Percentiles rank a stretch among this genome's conserved stretches.
These are phyloP conservation scores for Platanus orientalis DNA, from an alignment of 164 flowering plant species.

Conservation along the genomic window DNA sequence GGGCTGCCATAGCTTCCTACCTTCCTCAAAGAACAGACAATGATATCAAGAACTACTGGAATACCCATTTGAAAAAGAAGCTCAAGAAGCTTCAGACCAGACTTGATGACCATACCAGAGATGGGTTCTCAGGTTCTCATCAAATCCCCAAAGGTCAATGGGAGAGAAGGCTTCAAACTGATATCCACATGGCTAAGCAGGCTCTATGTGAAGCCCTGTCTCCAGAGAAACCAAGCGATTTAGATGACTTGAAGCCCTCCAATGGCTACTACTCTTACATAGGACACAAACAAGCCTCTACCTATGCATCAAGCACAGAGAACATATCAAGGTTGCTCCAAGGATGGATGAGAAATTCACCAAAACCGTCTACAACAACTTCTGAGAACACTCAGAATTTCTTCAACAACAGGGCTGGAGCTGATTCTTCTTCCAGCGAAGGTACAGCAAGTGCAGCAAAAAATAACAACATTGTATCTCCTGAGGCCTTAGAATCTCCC, in stretches of 20 bases:
- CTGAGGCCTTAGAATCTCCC: conserved; percentile 32
- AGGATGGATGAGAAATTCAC: conserved; percentile 44
- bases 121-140: conserved; percentile 19
- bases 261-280: background rate
- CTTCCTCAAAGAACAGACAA: conserved; percentile 56
- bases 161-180: conserved; percentile 77
- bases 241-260: conserved; percentile 18
- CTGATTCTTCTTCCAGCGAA: conserved; percentile 25
- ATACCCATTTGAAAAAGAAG: conserved; percentile 53
- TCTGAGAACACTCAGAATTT: conserved; percentile 26
- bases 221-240: conserved; percentile 19
- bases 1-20: conserved; percentile 61
- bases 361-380: conserved; percentile 18
- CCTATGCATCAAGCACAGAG: conserved; percentile 64
- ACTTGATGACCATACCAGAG: conserved; percentile 12
- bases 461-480: conserved; percentile 3
- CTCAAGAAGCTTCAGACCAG: conserved; percentile 34
- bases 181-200: conserved; percentile 56
- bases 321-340: conserved; percentile 65
- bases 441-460: conserved; percentile 25
- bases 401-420: conserved; percentile 1
- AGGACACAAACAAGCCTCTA: conserved; percentile 11
- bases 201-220: conserved; percentile 64
- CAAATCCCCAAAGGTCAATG: conserved; percentile 59
- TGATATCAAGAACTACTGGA: conserved; percentile 55